Percentiles rank a stretch among this genome's conserved stretches.
Conservation (phyloP, 495 filamentous ascomycete genomes). For the Talaromyces adpressus region DNA sequence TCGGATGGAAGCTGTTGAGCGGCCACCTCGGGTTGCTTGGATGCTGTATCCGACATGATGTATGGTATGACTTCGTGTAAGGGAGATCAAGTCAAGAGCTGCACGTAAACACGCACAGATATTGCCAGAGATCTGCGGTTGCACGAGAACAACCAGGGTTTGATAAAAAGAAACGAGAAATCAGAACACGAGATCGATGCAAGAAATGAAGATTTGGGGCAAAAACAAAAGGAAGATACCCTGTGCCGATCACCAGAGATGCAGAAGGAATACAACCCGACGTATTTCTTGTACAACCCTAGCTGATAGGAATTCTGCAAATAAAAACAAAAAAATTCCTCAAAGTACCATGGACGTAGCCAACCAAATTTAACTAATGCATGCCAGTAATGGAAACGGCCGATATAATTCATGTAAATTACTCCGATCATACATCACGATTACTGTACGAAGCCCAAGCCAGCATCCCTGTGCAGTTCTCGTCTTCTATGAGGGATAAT, state of each 20-base stretch:
- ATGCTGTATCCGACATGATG: constrained; percentile 6
- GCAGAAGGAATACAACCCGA: neutral
- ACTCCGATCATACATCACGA: neutral
- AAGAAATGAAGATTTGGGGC: neutral
- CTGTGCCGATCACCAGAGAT: neutral
- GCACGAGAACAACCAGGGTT: neutral
- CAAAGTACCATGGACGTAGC: neutral
- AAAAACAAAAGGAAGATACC: neutral
- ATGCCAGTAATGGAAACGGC: neutral
- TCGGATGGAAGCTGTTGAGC: constrained; percentile 3
- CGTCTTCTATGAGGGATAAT: neutral
- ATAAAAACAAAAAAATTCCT: neutral
- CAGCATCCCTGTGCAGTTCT: neutral
- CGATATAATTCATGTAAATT: neutral
- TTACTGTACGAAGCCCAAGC: neutral
- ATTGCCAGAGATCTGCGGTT: neutral
- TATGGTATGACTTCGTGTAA: neutral
- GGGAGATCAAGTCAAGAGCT: neutral
- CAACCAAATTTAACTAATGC: neutral
- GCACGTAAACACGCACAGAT: neutral
- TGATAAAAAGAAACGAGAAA: neutral
- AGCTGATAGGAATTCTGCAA: neutral
- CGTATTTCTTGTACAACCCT: neutral
- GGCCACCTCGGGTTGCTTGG: constrained; percentile 10
- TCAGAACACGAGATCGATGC: neutral